Evolutionary conservation across 495 filamentous ascomycete genomes (phyloP).

Genomic region (Penicillium bialowiezense): DNA sequence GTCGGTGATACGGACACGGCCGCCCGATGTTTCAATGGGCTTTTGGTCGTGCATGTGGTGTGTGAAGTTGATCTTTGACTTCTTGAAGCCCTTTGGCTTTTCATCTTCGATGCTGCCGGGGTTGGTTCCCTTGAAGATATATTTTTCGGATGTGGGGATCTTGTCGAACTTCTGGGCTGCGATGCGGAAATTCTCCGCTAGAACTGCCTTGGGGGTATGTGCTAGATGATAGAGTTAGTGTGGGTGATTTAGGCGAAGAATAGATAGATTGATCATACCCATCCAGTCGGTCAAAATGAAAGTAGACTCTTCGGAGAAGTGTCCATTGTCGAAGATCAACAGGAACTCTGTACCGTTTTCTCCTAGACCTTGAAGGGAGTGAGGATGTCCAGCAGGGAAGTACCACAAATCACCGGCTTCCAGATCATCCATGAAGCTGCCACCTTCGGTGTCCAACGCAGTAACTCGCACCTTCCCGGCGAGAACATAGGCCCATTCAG

Average conservation of each 20-base stretch:
- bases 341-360: conserved; percentile 69
- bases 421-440: conserved; percentile 67
- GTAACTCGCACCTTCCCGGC: conserved; percentile 48
- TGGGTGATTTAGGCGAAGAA: not conserved
- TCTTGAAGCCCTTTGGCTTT: conserved; percentile 48
- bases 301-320: conserved; percentile 69
- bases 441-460: conserved; percentile 65
- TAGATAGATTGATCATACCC: conserved; percentile 28
- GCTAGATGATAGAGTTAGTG: conserved; percentile 27
- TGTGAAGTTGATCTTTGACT: conserved; percentile 57
- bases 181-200: conserved; percentile 64
- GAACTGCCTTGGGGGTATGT: conserved; percentile 60
- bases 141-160: conserved; percentile 58
- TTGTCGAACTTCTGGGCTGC: conserved; percentile 56
- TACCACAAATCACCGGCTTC: conserved; percentile 71
- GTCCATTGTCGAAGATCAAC: conserved; percentile 65
- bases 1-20: conserved; percentile 60
- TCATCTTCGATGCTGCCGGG: conserved; percentile 50
- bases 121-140: conserved; percentile 64
- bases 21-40: conserved; percentile 52
- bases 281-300: conserved; percentile 68
- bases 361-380: conserved; percentile 65
- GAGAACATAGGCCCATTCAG: conserved; percentile 68
- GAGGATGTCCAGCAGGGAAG: conserved; percentile 68
- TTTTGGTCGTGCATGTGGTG: conserved; percentile 60